Evolutionary conservation across 306 rosid genomes (phyloP), one percentile per base, ranked within the genome.

Genomic region (Ziziphus jujuba): DNA sequence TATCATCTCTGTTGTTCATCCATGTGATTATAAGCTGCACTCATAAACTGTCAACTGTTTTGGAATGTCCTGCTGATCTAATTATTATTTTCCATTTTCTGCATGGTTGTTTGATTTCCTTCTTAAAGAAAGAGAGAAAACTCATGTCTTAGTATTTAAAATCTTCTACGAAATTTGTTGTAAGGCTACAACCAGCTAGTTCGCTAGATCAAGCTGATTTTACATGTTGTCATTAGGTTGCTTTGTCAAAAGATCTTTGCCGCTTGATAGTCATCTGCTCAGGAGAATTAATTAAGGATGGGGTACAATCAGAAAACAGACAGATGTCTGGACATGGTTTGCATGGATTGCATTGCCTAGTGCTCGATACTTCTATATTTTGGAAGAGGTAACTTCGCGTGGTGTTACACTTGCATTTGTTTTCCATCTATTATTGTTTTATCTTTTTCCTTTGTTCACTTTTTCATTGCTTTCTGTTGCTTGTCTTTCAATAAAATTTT

Each of bases 211-310:
- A 62, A 75, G 61, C 78, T 81, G 59, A 84, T 55, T 47, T 80
- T 74, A 45, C 57, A 47, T 73, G 33, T 63, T 79, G 50, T 79
- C 78, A 61, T 74, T 75, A 92, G 97, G 97, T 84, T 65, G 85
- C 91, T 72, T 81, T 92, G 79, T 92, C 98, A 43, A 92, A 89
- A 77, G 97, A 92, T 80, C 89, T 92, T 75, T 84, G 97, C 71
- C 89, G 90, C 76, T 85, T 92, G 92, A 75, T 87, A 68, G 96
- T 92, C 82, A 82, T 78, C 79, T 89, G 96, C 80, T 89, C 95
- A 31, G 98, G 95, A 81, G 90, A 82, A 74, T 80, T 87, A 56
- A 71, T 79, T 75, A 79, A 76, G 63, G 83, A 69, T 66, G 65
- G 61, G 38, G 66, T 79, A 50, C 85, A 72, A 73, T 67, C 77